Evolutionary conservation across 805 yeast species (phyloP), one percentile per base, ranked within the genome.

Genomic region (Teunomyces lycoperdinae): DNA sequence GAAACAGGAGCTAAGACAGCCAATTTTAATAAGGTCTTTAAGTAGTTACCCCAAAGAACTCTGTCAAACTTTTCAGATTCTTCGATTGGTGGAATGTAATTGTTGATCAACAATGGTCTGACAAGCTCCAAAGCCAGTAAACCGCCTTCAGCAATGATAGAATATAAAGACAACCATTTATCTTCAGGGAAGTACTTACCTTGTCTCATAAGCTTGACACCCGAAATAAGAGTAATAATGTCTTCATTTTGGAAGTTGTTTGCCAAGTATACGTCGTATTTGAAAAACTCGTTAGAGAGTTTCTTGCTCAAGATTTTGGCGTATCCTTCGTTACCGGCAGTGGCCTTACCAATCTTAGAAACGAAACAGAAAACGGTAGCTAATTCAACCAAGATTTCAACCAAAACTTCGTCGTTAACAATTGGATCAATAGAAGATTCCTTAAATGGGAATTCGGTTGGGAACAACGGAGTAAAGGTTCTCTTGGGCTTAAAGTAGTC

Each of bases 161-260:
- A 77, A 49, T 81, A 77, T 20, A 87, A 64, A 0, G 94, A 84
- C 5, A 88, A 64, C 96, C 96, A 89, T 55, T 80, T 83, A 28
- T 75, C 77, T 40, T 76, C 74, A 2, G 92, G 92, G 70, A 78
- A 86, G 58, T 78, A 82, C 44, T 72, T 74, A 30, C 83, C 77
- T 51, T 74, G 78, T 46, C 82, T 62, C 50, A 84, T 64, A 27
- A 76, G 62, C 54, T 79, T 77, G 13, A 81, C 72, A 7, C 81
- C 78, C 6, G 77, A 71, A 36, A 80, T 73, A 16, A 81, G 56
- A 9, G 71, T 63, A 32, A 65, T 50, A 26, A 71, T 50, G 48
- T 70, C 75, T 50, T 80, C 81, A 26, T 72, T 78, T 42, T 61
- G 63, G 39, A 80, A 73, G 39, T 63, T 58, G 30, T 61, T 65